Evolutionary conservation across 345 rosid genomes (phyloP).

Genomic region (Salix suchowensis): DNA sequence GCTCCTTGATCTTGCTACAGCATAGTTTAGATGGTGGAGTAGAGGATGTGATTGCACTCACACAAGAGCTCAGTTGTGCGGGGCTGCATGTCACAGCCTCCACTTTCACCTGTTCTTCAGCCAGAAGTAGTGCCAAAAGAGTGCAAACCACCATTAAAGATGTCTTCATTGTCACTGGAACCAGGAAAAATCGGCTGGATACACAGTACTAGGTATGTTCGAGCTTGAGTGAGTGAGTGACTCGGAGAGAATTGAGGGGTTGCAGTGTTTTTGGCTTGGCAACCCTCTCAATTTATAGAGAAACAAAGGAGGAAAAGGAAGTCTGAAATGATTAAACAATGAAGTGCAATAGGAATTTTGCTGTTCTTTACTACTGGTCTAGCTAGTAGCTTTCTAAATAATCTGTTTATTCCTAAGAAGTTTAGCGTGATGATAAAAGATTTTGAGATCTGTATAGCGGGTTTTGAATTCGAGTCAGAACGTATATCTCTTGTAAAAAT

Average conservation of each 20-base stretch:
- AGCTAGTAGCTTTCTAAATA: too few relatives aligned
- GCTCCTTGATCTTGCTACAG: slow-evolving; percentile 75
- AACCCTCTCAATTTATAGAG: slow-evolving; percentile 53
- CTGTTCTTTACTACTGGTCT: not conserved
- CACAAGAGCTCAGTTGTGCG: slow-evolving; percentile 77
- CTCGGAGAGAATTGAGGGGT: slow-evolving; percentile 8
- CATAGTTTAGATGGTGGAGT: slow-evolving; percentile 62
- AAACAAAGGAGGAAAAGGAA: slow-evolving; percentile 12
- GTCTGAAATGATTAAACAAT: not conserved
- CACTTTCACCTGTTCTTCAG: slow-evolving; percentile 24
- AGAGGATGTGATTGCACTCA: slow-evolving; percentile 61
- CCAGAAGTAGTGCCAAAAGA: slow-evolving; percentile 42
- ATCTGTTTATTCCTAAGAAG: too few relatives aligned
- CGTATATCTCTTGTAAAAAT: too few relatives aligned
- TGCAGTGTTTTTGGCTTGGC: slow-evolving; percentile 10
- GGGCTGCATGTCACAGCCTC: slow-evolving; percentile 73
- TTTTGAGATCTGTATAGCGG: fast-evolving
- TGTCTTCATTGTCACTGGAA: slow-evolving; percentile 37
- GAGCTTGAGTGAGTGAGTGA: not conserved
- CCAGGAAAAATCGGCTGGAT: not conserved
- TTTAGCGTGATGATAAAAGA: too few relatives aligned
- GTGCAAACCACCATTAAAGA: slow-evolving; percentile 34
- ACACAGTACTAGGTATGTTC: not conserved
- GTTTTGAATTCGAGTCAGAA: fast-evolving
- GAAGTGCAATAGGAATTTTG: not conserved